Base-by-base conservation (phyloP, 768 basidiomycete genomes). In the Mycena floridula region DNA sequence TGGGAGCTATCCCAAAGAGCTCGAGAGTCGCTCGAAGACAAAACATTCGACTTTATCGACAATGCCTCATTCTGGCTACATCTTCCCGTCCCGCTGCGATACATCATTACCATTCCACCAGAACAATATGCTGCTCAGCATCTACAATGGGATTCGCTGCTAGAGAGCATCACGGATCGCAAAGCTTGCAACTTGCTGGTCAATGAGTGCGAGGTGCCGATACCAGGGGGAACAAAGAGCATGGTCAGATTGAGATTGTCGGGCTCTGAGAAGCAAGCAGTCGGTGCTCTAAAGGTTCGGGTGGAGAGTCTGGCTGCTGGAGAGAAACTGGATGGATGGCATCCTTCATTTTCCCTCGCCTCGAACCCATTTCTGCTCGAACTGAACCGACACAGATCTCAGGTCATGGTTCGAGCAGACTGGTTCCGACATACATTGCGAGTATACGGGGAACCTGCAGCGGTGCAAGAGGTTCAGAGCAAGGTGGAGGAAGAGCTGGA, bases 251-350 rank as follows among this genome's bases (percentile, higher is more conserved):
- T 82, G 30, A 66, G 60, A 4, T 64, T 81, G 15, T 51, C 62
- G 1, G 80, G 81, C 0, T 64, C 73, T 12, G 72, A 74, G 40
- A 75, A 75, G 58, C 72, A 74, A 50, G 69, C 68, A 2, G 67
- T 74, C 1, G 81, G 81, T 1, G 65, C 69, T 4, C 53, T 83
- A 47, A 82, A 81, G 60, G 79, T 82, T 9, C 63, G 79, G 42
- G 74, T 78, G 0, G 81, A 82, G 56, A 70, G 63, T 42, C 55
- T 82, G 28, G 72, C 68, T 3, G 64, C 64, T 18, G 81, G 81
- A 5, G 71, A 75, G 32, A 72, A 59, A 26, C 60, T 82, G 3
- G 58, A 60, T 3, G 66, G 66, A 25, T 82, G 78, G 79, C 79
- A 81, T 57, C 59, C 64, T 25, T 65, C 66, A 0, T n/a, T n/a